Conservation (phyloP, 495 filamentous ascomycete species). For the Aspergillus haitiensis region DNA sequence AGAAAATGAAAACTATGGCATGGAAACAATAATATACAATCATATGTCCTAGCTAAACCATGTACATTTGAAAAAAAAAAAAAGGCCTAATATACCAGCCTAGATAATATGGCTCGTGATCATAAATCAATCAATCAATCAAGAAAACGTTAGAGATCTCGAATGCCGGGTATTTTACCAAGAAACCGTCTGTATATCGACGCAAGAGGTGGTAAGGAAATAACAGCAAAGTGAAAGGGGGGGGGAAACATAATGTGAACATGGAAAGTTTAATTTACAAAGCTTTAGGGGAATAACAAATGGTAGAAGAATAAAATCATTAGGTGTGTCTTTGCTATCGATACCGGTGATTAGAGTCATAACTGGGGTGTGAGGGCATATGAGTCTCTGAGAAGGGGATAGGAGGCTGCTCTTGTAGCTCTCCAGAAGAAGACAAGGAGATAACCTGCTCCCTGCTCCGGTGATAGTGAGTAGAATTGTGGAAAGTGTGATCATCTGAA, state of each 20-base stretch:
- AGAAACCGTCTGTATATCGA: background rate
- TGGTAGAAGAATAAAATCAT: slow-evolving; percentile 14
- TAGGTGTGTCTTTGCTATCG: slow-evolving; percentile 28
- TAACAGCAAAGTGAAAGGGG: background rate
- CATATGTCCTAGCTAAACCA: slow-evolving; percentile 10
- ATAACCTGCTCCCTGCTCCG: slow-evolving; percentile 1
- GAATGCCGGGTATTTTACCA: slow-evolving; percentile 15
- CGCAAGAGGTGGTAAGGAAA: background rate
- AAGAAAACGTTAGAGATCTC: slow-evolving; percentile 7
- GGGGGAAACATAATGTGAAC: background rate
- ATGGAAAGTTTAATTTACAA: background rate
- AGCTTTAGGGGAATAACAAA: slow-evolving; percentile 6
- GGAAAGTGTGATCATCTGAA: slow-evolving; percentile 10
- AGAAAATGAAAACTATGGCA: slow-evolving; percentile 1
- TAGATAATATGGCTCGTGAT: background rate
- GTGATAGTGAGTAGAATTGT: background rate
- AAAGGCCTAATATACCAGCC: slow-evolving; percentile 3
- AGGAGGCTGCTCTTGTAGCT: slow-evolving; percentile 34
- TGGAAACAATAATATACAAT: slow-evolving; percentile 18
- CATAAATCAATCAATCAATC: slow-evolving; percentile 7
- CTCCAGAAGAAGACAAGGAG: slow-evolving; percentile 15
- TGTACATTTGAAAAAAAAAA: background rate
- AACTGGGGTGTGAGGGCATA: slow-evolving; percentile 33
- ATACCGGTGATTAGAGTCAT: slow-evolving; percentile 24
- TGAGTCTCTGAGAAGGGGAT: slow-evolving; percentile 42